Evolutionary conservation across 345 rosid species (phyloP).

Genomic region (Acer campestre): DNA sequence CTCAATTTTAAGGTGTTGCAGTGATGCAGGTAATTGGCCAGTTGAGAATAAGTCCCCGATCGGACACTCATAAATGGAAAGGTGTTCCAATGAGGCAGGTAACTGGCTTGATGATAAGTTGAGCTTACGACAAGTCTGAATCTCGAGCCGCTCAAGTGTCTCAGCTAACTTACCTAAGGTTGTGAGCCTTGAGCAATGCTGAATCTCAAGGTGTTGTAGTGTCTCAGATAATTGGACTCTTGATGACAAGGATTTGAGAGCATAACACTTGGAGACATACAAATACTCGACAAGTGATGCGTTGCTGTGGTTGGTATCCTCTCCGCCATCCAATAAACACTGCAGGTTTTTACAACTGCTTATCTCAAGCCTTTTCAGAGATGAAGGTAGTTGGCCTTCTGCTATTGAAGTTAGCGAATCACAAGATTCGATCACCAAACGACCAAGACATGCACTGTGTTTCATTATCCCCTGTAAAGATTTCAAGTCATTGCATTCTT

Average conservation of each 20-base stretch:
- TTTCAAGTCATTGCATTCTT: neutral
- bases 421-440: too few relatives aligned
- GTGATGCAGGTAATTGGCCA: neutral
- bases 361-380: neutral
- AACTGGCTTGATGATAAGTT: neutral
- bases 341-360: too few relatives aligned
- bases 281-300: too few relatives aligned
- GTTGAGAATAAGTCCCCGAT: neutral
- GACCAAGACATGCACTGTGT: neutral
- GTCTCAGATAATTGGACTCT: slow-evolving; percentile 4
- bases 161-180: neutral
- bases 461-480: neutral
- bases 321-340: too few relatives aligned
- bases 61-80: neutral
- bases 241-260: neutral
- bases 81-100: neutral
- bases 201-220: slow-evolving; percentile 11
- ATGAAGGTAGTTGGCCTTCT: neutral
- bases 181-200: neutral
- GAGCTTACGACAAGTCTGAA: neutral
- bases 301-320: too few relatives aligned
- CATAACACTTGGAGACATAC: neutral
- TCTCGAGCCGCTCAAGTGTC: neutral
- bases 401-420: neutral
- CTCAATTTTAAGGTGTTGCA: neutral